Evolutionary conservation across 352 stramenopile species (phyloP), one percentile per base, ranked within the genome.

Genomic region (Phytophthora litchii): DNA sequence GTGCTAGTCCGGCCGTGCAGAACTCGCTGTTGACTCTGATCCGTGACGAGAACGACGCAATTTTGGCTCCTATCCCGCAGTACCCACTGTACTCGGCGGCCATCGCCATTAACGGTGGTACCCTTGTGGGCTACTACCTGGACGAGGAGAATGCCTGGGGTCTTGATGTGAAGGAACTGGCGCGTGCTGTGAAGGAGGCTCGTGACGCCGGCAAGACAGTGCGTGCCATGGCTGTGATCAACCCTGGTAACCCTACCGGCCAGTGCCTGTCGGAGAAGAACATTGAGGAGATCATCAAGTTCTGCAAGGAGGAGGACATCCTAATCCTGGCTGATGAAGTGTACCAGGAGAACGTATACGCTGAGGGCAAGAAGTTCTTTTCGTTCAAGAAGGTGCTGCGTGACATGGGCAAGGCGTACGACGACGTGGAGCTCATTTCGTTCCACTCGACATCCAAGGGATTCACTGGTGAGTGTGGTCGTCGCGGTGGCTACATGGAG

Each of bases 321-420:
- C 82, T 99, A 29, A 80, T 99, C 42, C 72, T 99, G 50, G 96
- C 97, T 1, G 98, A 99, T 67, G 97, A 99, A 76, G 98, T 99
- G 16, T 99, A 99, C 78, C 98, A 99, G 70, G 96, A 98, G 69
- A 99, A 99, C 83, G 94, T 99, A 44, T 99, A 99, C 70, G 85
- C 88, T 11, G 71, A 95, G 19, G 84, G 88, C 50, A 93, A 96
- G 66, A 59, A 83, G 54, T 99, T 99, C 63, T 78, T 95, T 48
- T 98, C 91, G 53, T 98, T 98, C 76, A 97, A 97, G 65, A 98
- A 98, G 54, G 84, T 98, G 42, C 80, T 96, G 53, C 86, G 85
- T 42, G 91, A 98, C 53, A 88, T 98, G 80, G 91, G 89, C 34
- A 56, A 78, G 52, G 37, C 73, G 48, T 79, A 87, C 56, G 70